Evolutionary conservation across 2,329 filamentous ascomycete species (phyloP).

Genomic region (Metarhizium anisopliae): DNA sequence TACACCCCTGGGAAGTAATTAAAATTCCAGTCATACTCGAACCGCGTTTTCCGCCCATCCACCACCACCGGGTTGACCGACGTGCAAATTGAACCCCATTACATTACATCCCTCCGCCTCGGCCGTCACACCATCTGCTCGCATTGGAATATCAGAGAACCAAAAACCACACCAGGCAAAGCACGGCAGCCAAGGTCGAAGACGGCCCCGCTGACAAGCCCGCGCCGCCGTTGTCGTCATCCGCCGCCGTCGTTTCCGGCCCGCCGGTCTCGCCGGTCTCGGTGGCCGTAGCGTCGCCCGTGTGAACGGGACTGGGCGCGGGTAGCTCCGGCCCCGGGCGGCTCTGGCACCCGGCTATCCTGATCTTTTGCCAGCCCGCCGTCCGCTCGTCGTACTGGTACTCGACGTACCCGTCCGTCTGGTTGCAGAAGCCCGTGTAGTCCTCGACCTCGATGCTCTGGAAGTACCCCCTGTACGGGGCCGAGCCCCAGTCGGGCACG

Average conservation of each 20-base stretch:
- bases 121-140: not conserved
- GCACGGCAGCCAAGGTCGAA: conserved; percentile 8
- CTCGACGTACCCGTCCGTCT: conserved; percentile 12
- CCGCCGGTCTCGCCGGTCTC: not conserved
- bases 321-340: conserved; percentile 8
- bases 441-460: conserved; percentile 18
- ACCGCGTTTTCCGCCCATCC: not conserved
- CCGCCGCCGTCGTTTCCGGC: conserved; percentile 4
- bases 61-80: not conserved
- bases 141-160: not conserved
- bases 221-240: not conserved
- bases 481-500: conserved; percentile 21
- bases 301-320: conserved; percentile 5
- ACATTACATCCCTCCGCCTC: not conserved
- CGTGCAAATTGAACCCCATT: not conserved
- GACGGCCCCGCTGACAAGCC: conserved; percentile 1
- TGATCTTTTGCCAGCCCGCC: conserved; percentile 19
- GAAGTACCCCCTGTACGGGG: conserved; percentile 18
- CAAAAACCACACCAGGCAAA: conserved; percentile 10
- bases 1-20: too few relatives aligned
- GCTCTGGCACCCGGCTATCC: conserved; percentile 18
- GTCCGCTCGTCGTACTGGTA: conserved; percentile 20
- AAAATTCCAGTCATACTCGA: too few relatives aligned
- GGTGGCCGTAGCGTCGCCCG: not conserved
- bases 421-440: conserved; percentile 19